Conservation (phyloP, 352 stramenopile genomes). For the Phytophthora citricola region DNA sequence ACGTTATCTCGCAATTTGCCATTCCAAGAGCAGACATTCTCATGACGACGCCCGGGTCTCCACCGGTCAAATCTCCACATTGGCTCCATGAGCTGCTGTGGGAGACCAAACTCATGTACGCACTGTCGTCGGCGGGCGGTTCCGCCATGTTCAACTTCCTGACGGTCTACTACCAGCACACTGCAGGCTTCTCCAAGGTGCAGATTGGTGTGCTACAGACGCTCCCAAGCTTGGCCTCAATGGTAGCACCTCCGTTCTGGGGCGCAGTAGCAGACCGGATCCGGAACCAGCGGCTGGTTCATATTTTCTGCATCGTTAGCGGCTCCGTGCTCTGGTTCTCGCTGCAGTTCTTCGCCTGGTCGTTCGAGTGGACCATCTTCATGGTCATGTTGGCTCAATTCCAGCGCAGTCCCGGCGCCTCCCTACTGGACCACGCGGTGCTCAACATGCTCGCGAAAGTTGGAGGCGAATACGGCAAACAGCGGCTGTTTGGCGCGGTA, state of each 20-base stretch:
- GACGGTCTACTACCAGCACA: slow-evolving; percentile 69
- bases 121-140: slow-evolving; percentile 48
- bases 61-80: slow-evolving; percentile 10
- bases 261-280: slow-evolving; percentile 65
- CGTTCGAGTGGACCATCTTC: slow-evolving; percentile 49
- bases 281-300: slow-evolving; percentile 55
- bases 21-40: neutral
- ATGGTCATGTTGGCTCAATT: slow-evolving; percentile 64
- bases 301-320: slow-evolving; percentile 59
- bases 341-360: slow-evolving; percentile 50
- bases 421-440: slow-evolving; percentile 73
- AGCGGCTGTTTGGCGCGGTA: slow-evolving; percentile 74
- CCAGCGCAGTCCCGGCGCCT: slow-evolving; percentile 30
- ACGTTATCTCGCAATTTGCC: slow-evolving; percentile 12
- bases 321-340: slow-evolving; percentile 55
- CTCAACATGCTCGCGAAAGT: slow-evolving; percentile 62
- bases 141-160: slow-evolving; percentile 77
- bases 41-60: slow-evolving; percentile 8
- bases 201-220: slow-evolving; percentile 77
- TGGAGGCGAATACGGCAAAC: slow-evolving; percentile 79
- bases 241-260: slow-evolving; percentile 73
- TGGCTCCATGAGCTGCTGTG: slow-evolving; percentile 32
- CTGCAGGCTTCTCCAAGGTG: slow-evolving; percentile 66
- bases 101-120: slow-evolving; percentile 79
- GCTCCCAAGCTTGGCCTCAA: slow-evolving; percentile 54